Evolutionary conservation across 1,139 yeast genomes (phyloP), one percentile per base, ranked within the genome.

Genomic region (Magnusiomyces ingens): DNA sequence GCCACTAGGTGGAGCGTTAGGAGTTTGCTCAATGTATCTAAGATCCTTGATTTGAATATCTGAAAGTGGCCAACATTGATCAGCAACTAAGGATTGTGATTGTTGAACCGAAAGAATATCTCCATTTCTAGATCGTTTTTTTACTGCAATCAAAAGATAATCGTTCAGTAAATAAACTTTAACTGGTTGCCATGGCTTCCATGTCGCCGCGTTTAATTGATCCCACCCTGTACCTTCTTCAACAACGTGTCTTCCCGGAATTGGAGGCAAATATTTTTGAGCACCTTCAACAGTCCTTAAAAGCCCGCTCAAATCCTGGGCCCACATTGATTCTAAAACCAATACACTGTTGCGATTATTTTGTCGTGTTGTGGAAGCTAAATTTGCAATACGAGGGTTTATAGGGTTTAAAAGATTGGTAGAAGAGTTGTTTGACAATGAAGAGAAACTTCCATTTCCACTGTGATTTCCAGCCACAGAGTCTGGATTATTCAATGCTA

Each of bases 261-360:
- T 70, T 1, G 89, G 81, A 26, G 90, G 87, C 49, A 91, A 74
- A 59, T 79, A 81, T 64, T 87, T 88, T 59, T 89, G 91, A 0
- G 96, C 91, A 5, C 96, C 95, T 60, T 91, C 97, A 11, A 91
- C 95, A 58, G 85, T 88, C 61, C 83, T 82, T 68, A 85, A 90
- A 48, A 91, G 71, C 6, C 82, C 78, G 54, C 79, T 81, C 63
- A 91, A 74, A 63, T 88, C 91, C 51, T 75, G 77, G 29, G 84
- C 86, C 96, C 95, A 88, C 76, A 85, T 78, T 63, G 80, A 83
- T 65, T 86, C 94, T 57, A 88, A 73, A 51, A 87, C 81, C 55
- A 85, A 63, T 52, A 90, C 81, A 52, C 91, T 83, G 51, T 86
- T 80, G 49, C 94, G 71, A 64, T 85, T 90, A 55, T 49, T 53